Percentiles rank a stretch among this genome's conserved stretches.
These are phyloP conservation scores for Avena eriantha DNA, from an alignment of 176 grass and related monocot genomes.

Conservation along the genomic window DNA sequence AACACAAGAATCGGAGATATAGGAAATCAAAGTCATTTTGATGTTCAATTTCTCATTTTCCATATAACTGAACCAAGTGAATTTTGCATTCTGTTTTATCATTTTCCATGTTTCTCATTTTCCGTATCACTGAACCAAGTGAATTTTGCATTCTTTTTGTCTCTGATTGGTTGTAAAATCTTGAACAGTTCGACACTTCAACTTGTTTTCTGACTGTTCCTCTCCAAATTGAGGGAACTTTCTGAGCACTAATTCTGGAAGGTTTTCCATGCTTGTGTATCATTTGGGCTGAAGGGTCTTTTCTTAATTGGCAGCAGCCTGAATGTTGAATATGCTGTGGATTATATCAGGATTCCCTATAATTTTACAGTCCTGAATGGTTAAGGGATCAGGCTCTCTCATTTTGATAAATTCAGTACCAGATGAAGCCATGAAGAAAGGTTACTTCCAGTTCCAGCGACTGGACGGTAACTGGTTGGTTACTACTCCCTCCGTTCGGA, in stretches of 20 bases:
- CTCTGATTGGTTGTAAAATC: not conserved
- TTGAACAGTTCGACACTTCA: no score
- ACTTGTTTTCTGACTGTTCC: no score
- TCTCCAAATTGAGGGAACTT: not conserved
- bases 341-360: no score
- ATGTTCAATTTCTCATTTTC: not conserved
- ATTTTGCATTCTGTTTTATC: not conserved
- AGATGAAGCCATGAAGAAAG: not conserved
- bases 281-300: not conserved
- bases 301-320: no score
- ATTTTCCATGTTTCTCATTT: constrained; percentile 2
- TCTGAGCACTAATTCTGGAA: not conserved
- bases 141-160: not conserved
- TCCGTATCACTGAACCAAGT: not conserved
- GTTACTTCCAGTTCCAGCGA: no score
- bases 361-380: no score
- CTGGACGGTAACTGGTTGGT: no score
- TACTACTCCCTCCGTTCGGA: no score
- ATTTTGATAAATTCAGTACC: not conserved
- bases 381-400: no score
- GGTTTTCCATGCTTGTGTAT: not conserved
- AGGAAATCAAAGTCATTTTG: not conserved
- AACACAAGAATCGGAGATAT: not conserved
- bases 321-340: no score
- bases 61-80: not conserved